Evolutionary conservation across 2,329 filamentous ascomycete genomes (phyloP).

Genomic region (Coniochaeta prunicola): DNA sequence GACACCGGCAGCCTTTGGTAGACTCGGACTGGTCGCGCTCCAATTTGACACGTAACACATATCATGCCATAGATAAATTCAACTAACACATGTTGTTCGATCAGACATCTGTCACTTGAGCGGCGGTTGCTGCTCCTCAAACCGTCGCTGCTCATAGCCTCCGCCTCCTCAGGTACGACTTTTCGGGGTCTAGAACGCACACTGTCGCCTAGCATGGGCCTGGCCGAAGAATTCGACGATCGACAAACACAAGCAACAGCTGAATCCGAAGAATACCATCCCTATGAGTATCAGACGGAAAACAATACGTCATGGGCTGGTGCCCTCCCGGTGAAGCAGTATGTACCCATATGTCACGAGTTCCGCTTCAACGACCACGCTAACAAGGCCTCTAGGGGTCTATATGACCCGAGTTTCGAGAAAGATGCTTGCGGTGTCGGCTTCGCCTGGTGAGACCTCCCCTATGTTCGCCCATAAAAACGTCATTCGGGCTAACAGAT

Average conservation of each 20-base stretch:
- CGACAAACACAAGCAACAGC: constrained; percentile 56
- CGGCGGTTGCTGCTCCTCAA: constrained; percentile 1
- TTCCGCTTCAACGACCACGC: constrained; percentile 5
- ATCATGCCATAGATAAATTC: neutral
- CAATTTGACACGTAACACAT: neutral
- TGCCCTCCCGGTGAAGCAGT: constrained; percentile 92
- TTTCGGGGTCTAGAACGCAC: neutral
- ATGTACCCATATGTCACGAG: constrained; percentile 18
- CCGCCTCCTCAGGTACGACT: neutral
- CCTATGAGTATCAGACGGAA: constrained; percentile 82
- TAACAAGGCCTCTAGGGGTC: constrained; percentile 44
- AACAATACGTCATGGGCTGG: constrained; percentile 88
- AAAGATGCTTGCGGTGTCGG: constrained; percentile 99
- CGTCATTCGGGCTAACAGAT: neutral
- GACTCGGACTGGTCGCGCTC: neutral
- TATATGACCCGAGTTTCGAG: constrained; percentile 92
- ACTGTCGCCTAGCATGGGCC: constrained; percentile 61
- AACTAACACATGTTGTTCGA: neutral
- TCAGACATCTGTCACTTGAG: neutral
- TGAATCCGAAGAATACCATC: constrained; percentile 52
- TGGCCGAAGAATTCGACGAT: constrained; percentile 60
- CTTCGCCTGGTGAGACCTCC: constrained; percentile 72
- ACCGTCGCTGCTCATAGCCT: constrained; percentile 1
- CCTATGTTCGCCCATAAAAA: neutral
- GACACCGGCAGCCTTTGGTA: neutral